Conservation (phyloP, 164 flowering plant species). For the Vitis rupestris region DNA sequence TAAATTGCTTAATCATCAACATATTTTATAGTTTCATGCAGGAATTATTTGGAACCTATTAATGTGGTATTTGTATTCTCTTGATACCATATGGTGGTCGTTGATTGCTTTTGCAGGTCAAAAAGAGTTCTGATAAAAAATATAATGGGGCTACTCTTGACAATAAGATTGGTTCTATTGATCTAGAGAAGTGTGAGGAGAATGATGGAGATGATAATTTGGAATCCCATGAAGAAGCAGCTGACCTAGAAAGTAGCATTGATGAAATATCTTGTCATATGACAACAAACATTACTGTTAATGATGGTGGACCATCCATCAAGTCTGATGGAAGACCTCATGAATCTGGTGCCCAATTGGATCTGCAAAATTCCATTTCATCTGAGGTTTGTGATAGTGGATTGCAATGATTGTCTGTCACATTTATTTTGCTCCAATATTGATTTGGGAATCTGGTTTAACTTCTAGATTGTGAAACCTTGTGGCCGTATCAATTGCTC, state of each 20-base stretch:
- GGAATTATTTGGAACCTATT: too few relatives aligned
- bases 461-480: constrained; percentile 73
- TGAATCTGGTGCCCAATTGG: constrained; percentile 23
- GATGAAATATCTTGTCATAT: constrained; percentile 42
- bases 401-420: background rate
- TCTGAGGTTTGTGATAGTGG: constrained; percentile 61
- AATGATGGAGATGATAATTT: constrained; percentile 29
- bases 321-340: constrained; percentile 31
- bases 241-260: constrained; percentile 35
- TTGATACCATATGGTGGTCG: background rate
- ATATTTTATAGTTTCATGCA: too few relatives aligned
- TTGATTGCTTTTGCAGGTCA: constrained; percentile 44
- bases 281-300: constrained; percentile 28
- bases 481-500: constrained; percentile 95
- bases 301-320: constrained; percentile 23
- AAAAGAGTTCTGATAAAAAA: constrained; percentile 44
- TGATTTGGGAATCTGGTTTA: constrained; percentile 4
- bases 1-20: too few relatives aligned
- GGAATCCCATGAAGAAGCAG: constrained; percentile 38
- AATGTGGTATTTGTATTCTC: background rate
- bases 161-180: constrained; percentile 24
- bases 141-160: constrained; percentile 24
- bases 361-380: constrained; percentile 32
- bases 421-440: constrained; percentile 3
- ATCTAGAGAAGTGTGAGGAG: constrained; percentile 22